Evolutionary conservation across 1,284 basidiomycete genomes (phyloP).

Genomic region (Melampsora americana): DNA sequence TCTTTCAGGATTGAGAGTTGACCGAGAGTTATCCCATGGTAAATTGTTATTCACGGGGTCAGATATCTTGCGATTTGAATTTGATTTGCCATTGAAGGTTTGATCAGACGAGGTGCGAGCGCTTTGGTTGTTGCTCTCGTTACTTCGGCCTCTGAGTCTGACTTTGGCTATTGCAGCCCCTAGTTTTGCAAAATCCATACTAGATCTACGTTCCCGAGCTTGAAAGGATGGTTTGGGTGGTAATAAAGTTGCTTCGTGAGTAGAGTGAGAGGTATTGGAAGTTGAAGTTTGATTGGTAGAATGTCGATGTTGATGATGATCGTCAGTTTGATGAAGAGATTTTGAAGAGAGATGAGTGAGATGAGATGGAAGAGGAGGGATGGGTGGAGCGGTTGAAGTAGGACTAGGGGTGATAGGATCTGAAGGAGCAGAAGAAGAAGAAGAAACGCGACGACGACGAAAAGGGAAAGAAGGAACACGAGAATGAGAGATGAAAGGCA

Average conservation of each 20-base stretch:
- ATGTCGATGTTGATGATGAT: not conserved
- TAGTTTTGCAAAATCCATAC: not conserved
- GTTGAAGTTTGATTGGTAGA: not conserved
- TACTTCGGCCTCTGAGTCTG: not conserved
- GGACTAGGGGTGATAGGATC: no score
- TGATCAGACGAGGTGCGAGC: no score
- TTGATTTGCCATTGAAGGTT: no score
- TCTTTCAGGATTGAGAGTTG: not conserved
- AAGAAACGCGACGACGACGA: no score
- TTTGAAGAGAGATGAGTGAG: no score
- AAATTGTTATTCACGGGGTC: not conserved
- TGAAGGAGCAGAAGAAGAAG: no score
- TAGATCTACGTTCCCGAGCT: not conserved
- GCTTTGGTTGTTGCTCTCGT: not conserved
- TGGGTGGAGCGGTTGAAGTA: no score
- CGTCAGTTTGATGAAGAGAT: not conserved
- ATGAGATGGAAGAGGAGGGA: no score
- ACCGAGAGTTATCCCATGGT: not conserved
- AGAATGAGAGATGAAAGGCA: no score
- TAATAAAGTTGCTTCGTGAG: not conserved
- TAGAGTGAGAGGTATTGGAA: not conserved
- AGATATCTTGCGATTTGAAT: no score
- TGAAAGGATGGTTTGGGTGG: not conserved
- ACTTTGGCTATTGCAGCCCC: conserved; percentile 1
- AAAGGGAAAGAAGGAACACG: no score